Base-by-base conservation (phyloP, 225 moss, liverwort and hornwort genomes). In the Physcomitrium patens region DNA sequence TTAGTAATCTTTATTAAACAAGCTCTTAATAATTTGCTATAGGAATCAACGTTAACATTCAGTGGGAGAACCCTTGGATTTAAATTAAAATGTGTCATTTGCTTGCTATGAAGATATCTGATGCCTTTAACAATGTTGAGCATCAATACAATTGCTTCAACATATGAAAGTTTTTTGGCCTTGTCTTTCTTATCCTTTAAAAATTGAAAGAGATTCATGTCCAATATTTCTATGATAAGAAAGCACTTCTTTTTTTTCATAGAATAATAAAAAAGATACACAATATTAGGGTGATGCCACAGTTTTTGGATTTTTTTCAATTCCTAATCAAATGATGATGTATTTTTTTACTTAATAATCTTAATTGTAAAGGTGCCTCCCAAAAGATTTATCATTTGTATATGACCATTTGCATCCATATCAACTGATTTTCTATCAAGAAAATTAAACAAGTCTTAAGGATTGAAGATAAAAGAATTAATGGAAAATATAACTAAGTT, bases 121-220 rank as follows among this genome's bases (percentile, higher is more conserved):
- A 77, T n/a, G 46, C 81, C 81, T 44, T 81, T 77, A 2, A 67
- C 77, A 41, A 81, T 77, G 55, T 81, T 17, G 17, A 81, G 77
- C 77, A 81, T 68, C 37, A 81, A 14, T 1, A 18, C 68, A 20
- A 81, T 67, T 3, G 58, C 27, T 75, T 69, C 63, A 3, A 70
- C 22, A 31, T 14, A 41, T 42, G 69, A 68, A 24, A 72, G 67
- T 1, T 47, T 24, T 7, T 0, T 12, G 14, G 0, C 15, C 11
- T 22, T 17, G 9, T 37, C 15, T 64, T 53, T n/a, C 18, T 27
- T 53, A 8, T 17, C 1, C 47, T 49, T 20, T 20, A 81, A 47
- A 62, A 49, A 7, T 9, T 2, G 10, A 8, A 1, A 31, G 8
- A 81, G 53, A 17, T 81, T 77, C 48, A 24, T 53, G 50, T 67